Percentiles rank a stretch among this genome's conserved stretches.
Conservation (phyloP, 495 filamentous ascomycete genomes). For the Platismatia glauca region DNA sequence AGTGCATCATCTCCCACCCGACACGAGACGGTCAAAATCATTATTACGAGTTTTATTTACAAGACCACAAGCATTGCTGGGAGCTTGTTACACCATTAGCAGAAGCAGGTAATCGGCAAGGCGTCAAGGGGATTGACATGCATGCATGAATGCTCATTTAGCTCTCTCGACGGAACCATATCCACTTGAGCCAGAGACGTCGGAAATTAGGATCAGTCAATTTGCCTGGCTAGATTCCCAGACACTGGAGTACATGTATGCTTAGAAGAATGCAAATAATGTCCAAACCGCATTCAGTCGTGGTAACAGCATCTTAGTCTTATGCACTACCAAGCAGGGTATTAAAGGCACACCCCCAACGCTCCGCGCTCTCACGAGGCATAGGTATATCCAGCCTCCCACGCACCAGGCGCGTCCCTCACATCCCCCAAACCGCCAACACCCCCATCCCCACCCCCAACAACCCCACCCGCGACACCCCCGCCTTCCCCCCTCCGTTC, state of each 20-base stretch:
- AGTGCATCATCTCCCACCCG: background rate
- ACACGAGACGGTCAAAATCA: background rate
- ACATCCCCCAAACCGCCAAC: background rate
- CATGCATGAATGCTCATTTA: background rate
- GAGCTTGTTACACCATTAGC: background rate
- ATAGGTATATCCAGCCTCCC: background rate
- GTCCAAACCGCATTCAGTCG: background rate
- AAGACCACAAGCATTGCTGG: background rate
- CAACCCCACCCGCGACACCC: background rate
- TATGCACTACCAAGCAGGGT: background rate
- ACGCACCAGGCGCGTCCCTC: background rate
- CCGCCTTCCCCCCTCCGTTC: background rate
- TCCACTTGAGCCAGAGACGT: background rate
- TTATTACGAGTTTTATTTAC: background rate
- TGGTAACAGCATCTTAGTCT: background rate
- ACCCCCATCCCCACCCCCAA: background rate
- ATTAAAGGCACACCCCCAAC: background rate
- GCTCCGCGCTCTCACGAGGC: background rate
- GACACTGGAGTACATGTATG: background rate
- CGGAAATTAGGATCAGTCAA: background rate
- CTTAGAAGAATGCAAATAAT: background rate
- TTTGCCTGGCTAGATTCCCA: background rate
- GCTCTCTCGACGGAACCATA: background rate
- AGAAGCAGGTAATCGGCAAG: background rate
- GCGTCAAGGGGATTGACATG: background rate